Evolutionary conservation across 2,329 filamentous ascomycete genomes (phyloP).

Genomic region (Colletotrichum cordylinicola): DNA sequence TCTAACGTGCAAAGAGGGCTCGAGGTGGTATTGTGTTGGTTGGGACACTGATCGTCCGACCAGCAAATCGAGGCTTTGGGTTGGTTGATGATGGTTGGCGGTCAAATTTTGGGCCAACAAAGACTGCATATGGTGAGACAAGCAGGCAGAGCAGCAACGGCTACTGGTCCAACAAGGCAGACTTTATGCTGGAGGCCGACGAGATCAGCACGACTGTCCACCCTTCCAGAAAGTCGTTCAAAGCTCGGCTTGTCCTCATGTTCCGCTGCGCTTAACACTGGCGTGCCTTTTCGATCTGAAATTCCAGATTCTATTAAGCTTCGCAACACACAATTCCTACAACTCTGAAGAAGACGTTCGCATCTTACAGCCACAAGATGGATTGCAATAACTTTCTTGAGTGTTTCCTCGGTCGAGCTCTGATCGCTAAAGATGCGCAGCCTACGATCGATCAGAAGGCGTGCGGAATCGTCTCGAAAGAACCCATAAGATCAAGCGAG

Average conservation of each 20-base stretch:
- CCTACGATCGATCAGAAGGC: neutral
- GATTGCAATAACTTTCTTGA: neutral
- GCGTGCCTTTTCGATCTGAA: neutral
- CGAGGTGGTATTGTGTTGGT: neutral
- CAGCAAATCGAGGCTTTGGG: neutral
- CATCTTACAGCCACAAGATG: neutral
- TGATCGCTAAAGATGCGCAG: neutral
- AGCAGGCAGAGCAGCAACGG: neutral
- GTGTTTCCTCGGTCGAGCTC: neutral
- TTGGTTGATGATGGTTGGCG: neutral
- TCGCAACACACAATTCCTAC: neutral
- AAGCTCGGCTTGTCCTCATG: neutral
- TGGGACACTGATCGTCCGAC: neutral
- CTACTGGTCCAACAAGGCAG: neutral
- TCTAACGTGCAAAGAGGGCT: neutral
- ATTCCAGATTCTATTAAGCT: neutral
- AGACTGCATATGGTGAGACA: neutral
- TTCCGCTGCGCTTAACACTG: neutral
- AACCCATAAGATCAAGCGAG: neutral
- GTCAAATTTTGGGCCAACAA: neutral
- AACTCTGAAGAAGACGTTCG: neutral
- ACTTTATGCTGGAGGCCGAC: slow-evolving; percentile 1
- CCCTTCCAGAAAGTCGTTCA: neutral
- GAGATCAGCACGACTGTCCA: neutral
- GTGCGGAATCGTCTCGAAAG: neutral